phyloP scores from a whole-genome alignment of 192 early-diverging fungal genomes.

The Linnemannia hyalina region DNA sequence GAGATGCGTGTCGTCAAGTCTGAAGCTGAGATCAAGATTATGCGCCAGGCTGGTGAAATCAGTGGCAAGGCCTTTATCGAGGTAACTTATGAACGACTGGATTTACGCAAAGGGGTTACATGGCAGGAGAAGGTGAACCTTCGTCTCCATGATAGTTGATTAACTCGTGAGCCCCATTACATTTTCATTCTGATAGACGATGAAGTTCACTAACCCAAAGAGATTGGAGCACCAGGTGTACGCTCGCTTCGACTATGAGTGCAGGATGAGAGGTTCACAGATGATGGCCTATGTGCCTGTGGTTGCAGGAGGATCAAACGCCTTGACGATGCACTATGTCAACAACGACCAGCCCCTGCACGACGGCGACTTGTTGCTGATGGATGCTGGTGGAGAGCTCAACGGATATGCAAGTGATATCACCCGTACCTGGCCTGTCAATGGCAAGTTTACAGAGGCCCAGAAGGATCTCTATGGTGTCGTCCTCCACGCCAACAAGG shows the following conservation, averaged over 20 bases:
- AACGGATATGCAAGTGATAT: slow-evolving; percentile 93
- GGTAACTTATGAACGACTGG: slow-evolving; percentile 33
- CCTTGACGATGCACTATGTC: slow-evolving; percentile 95
- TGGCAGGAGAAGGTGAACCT: not conserved
- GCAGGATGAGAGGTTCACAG: slow-evolving; percentile 69
- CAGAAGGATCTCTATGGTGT: slow-evolving; percentile 90
- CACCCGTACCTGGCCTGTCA: slow-evolving; percentile 94
- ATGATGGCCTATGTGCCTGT: slow-evolving; percentile 95
- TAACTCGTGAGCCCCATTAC: not conserved
- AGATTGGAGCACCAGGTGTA: slow-evolving; percentile 82
- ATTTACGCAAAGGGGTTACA: not conserved
- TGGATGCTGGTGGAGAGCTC: slow-evolving; percentile 94
- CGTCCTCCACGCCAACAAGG: slow-evolving; percentile 87
- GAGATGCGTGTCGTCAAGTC: slow-evolving; percentile 85
- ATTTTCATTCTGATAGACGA: slow-evolving; percentile 58
- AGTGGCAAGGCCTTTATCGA: slow-evolving; percentile 85
- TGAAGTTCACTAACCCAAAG: slow-evolving; percentile 79
- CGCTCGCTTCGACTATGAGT: slow-evolving; percentile 81
- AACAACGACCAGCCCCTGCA: slow-evolving; percentile 78
- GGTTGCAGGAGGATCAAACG: slow-evolving; percentile 92
- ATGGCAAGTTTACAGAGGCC: slow-evolving; percentile 82
- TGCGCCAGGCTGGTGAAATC: slow-evolving; percentile 82
- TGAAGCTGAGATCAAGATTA: slow-evolving; percentile 79
- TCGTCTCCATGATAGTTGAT: not conserved
- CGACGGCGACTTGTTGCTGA: slow-evolving; percentile 87